Base-by-base conservation (phyloP, 495 filamentous ascomycete species). In the Astrothelium subdiscretum region DNA sequence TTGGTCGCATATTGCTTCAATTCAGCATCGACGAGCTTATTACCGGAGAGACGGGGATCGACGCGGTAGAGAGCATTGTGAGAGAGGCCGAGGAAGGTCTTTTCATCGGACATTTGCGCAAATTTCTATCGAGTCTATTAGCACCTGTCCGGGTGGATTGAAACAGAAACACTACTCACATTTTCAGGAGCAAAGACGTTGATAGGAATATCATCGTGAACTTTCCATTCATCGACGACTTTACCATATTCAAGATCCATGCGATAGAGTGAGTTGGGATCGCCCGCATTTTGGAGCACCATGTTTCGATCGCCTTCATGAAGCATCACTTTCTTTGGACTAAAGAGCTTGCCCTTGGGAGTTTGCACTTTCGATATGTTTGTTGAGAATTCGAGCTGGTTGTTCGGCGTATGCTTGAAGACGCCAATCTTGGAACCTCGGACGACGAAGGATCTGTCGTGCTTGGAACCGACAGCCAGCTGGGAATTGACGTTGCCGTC, bases 211-310 rank as follows among this genome's bases (percentile, higher is more conserved):
- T 98, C 90, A 61, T 98, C 92, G 68, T 98, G 92, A n/a, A 98
- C 82, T 67, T 95, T 97, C 94, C 94, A 98, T 74, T 98, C 95
- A 70, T 98, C 95, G 1, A 97, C 90, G n/a, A 98, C 89, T 78
- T 96, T 97, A 61, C 94, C 94, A 69, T 94, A 95, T 69, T 97
- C 95, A 63, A 98, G 78, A 77, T 98, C 94, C 94, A 98, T 97
- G 29, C 89, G 89, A 69, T 91, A 98, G n/a, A 98, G 78, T 31
- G 86, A 90, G 75, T 98, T 91, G 4, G 95, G 91, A 63, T 97
- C 84, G 35, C 84, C 78, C 31, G 79, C 79, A 66, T 92, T 90
- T 70, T 98, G 95, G 44, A 98, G 75, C 68, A 98, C 91, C 84
- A 98, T 85, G 69, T 94, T 90, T 3, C 84, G 80, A 75, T 98